phyloP scores from a whole-genome alignment of 2,329 filamentous ascomycete species.

The Chaetomiaceae sp. region DNA sequence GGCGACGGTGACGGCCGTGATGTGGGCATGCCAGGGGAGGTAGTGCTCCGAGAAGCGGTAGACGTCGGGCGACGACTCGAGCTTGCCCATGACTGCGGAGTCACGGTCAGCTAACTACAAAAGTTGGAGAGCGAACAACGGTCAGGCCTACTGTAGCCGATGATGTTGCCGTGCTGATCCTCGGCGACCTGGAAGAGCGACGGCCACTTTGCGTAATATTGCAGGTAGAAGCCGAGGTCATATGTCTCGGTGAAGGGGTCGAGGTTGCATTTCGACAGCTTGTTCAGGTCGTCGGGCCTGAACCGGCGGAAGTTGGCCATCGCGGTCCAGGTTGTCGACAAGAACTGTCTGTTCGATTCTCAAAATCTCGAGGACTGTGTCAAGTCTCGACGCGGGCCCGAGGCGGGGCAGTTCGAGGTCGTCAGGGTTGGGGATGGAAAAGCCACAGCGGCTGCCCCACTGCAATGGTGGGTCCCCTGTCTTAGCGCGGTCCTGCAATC shows the following conservation, averaged over 20 bases:
- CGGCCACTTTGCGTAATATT: slow-evolving; percentile 95
- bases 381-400: too few relatives aligned
- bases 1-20: slow-evolving; percentile 90
- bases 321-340: neutral
- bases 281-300: slow-evolving; percentile 76
- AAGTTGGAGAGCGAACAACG: neutral
- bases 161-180: slow-evolving; percentile 78
- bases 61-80: slow-evolving; percentile 77
- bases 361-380: too few relatives aligned
- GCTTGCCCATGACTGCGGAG: slow-evolving; percentile 86
- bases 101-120: neutral
- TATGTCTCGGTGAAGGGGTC: slow-evolving; percentile 98
- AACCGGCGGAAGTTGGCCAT: slow-evolving; percentile 89
- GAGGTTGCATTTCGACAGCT: slow-evolving; percentile 90
- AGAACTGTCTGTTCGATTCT: neutral
- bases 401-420: too few relatives aligned
- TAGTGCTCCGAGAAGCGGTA: slow-evolving; percentile 78
- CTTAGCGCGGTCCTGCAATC: slow-evolving; percentile 6
- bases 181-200: slow-evolving; percentile 90
- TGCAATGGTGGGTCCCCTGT: neutral
- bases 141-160: slow-evolving; percentile 74
- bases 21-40: slow-evolving; percentile 98
- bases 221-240: slow-evolving; percentile 89
- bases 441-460: neutral
- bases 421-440: too few relatives aligned